A percentile compares a stretch with the other conserved stretches of the same genome.
phyloP scores from a whole-genome alignment of 495 filamentous ascomycete species.

The Umbilicaria muhlenbergii region DNA sequence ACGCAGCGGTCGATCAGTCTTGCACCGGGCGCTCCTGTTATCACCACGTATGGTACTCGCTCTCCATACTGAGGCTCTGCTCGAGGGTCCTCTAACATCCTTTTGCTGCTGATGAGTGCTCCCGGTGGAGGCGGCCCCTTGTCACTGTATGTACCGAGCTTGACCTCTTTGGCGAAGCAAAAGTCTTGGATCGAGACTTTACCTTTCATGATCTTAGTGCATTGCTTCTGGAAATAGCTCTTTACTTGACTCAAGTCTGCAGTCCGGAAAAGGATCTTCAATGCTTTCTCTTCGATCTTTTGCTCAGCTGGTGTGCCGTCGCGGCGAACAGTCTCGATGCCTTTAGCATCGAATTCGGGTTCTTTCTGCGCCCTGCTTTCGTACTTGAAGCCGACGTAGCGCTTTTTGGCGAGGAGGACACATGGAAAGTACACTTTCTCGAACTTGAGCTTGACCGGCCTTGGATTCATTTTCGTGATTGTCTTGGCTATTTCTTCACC shows the following conservation, averaged over 20 bases:
- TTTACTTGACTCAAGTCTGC: constrained; percentile 84
- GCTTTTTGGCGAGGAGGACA: constrained; percentile 87
- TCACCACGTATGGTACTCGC: constrained; percentile 84
- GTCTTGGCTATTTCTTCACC: constrained; percentile 84
- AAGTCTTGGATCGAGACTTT: constrained; percentile 88
- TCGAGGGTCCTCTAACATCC: constrained; percentile 73
- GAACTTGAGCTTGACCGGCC: constrained; percentile 90
- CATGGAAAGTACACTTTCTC: constrained; percentile 97
- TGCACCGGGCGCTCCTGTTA: constrained; percentile 74
- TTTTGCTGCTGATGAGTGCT: constrained; percentile 67
- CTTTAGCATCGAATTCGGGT: constrained; percentile 94
- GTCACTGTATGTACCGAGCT: constrained; percentile 77
- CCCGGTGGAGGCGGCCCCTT: constrained; percentile 68
- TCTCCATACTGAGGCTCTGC: constrained; percentile 92
- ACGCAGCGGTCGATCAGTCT: constrained; percentile 83
- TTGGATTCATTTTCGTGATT: constrained; percentile 80
- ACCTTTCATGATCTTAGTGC: constrained; percentile 83
- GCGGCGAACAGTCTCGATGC: constrained; percentile 88
- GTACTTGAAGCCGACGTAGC: constrained; percentile 96
- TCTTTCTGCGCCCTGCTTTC: constrained; percentile 60
- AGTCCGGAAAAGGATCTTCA: constrained; percentile 80
- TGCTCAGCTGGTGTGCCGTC: constrained; percentile 94
- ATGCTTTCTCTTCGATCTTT: constrained; percentile 90
- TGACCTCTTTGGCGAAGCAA: constrained; percentile 83
- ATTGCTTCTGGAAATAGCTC: constrained; percentile 77